phyloP scores from a whole-genome alignment of 768 basidiomycete genomes.

The Mycena kentingensis region DNA sequence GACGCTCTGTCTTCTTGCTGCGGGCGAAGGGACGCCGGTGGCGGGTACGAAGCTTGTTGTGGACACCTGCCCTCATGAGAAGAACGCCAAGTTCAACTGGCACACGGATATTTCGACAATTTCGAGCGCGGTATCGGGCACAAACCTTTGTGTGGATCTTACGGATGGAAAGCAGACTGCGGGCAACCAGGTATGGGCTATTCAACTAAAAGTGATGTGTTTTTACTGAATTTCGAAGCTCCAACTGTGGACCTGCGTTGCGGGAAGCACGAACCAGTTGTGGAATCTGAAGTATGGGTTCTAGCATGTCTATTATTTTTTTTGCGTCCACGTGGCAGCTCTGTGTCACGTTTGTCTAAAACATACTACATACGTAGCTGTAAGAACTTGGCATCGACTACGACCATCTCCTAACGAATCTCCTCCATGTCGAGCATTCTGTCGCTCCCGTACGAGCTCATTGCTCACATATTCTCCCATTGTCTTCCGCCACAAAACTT shows the following conservation, averaged over 20 bases:
- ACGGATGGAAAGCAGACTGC: constrained; percentile 21
- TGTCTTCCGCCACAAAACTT: no score
- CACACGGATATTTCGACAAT: not conserved
- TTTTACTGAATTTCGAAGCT: constrained; percentile 21
- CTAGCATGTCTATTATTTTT: no score
- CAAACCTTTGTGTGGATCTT: constrained; percentile 22
- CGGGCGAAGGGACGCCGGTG: not conserved
- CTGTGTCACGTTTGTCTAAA: no score
- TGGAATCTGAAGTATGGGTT: constrained; percentile 3
- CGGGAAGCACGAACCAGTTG: constrained; percentile 18
- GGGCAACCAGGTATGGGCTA: constrained; percentile 10
- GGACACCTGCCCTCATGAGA: not conserved
- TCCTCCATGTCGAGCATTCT: no score
- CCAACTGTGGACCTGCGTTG: constrained; percentile 25
- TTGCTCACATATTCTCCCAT: no score
- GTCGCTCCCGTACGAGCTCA: no score
- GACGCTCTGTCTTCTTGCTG: constrained; percentile 3
- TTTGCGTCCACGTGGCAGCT: no score
- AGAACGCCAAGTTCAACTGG: not conserved
- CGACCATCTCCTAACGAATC: no score
- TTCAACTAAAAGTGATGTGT: not conserved
- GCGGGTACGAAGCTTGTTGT: constrained; percentile 1
- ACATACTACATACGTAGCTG: no score
- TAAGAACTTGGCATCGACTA: no score
- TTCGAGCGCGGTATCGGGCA: not conserved